phyloP scores from a whole-genome alignment of 1,284 basidiomycete genomes.

The Irpex rosettiformis region DNA sequence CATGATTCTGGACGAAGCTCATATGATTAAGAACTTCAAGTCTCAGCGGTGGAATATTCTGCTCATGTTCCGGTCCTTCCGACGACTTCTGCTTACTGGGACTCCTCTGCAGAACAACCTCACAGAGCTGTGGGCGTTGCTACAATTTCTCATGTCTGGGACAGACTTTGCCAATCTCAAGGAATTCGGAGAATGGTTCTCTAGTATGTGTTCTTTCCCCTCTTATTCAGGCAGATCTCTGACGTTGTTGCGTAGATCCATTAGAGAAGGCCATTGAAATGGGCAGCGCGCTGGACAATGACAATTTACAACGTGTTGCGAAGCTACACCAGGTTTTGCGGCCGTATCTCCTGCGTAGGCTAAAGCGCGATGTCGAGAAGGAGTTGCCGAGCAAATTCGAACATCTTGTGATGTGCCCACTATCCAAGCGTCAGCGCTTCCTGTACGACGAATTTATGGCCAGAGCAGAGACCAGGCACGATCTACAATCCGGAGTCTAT shows the following conservation, averaged over 20 bases:
- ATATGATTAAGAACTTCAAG: conserved; percentile 99
- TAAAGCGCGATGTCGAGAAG: conserved; percentile 96
- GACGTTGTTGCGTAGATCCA: conserved; percentile 54
- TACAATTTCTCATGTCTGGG: conserved; percentile 96
- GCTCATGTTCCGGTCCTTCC: conserved; percentile 90
- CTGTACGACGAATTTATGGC: conserved; percentile 99
- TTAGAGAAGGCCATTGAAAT: conserved; percentile 93
- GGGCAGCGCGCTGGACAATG: conserved; percentile 77
- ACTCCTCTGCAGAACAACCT: conserved; percentile 96
- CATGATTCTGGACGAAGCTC: conserved; percentile 95
- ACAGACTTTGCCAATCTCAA: conserved; percentile 90
- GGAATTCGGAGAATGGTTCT: conserved; percentile 97
- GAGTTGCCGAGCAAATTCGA: conserved; percentile 95
- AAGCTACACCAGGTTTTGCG: conserved; percentile 93
- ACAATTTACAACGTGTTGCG: conserved; percentile 82
- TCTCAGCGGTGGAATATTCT: conserved; percentile 95
- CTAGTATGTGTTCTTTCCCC: conserved; percentile 55
- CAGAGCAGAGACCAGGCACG: conserved; percentile 83
- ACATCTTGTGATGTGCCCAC: conserved; percentile 86
- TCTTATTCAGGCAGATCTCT: conserved; percentile 1
- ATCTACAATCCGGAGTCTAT: conserved; percentile 81
- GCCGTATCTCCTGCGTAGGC: conserved; percentile 90
- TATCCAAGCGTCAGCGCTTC: conserved; percentile 94
- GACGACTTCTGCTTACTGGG: conserved; percentile 86
- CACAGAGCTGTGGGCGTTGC: conserved; percentile 92